Base-by-base conservation (phyloP, 495 filamentous ascomycete species). In the Oleoguttula mirabilis region DNA sequence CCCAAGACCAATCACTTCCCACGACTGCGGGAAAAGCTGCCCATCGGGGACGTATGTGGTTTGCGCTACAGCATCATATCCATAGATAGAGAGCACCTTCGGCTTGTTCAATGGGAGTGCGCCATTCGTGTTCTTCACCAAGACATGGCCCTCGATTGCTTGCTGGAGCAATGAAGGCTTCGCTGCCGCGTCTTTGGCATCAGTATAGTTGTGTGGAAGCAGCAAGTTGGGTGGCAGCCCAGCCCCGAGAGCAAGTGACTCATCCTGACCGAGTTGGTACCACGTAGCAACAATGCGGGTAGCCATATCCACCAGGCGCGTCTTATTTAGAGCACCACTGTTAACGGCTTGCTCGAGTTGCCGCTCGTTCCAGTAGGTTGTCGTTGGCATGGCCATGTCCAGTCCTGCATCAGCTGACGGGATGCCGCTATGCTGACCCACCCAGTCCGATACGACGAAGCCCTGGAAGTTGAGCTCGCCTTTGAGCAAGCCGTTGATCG, bases 361-460 rank as follows among this genome's bases (percentile, higher is more conserved):
- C 3, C 34, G 43, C n/a, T 70, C 72, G 15, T 71, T 78, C 80
- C 80, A 88, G 48, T 77, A 75, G 12, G 69, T 73, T 19, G 65
- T 79, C 17, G 82, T 80, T 1, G 84, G 84, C 79, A 86, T 84
- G 28, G 66, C 66, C 77, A 88, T 80, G 55, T 88, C 85, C 23
- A 88, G 70, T 10, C 84, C 84, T 10, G 82, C 75, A 21, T 87
- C 62, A 2, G 82, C 78, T 7, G 77, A 79, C 16, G 62, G 69
- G 6, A 88, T 80, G 0, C 83, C 83, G 3, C 72, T 72, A 16
- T 79, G 72, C 49, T 88, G 82, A 1, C 77, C 77, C 16, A 82
- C 62, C 83, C 84, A 92, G 55, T 88, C 84, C 3, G 73, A 74
- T 66, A 82, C 72, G 37, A 77, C 73, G 36, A 84, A 55, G 6